Base-by-base conservation (phyloP, 306 rosid species). In the Amphicarpaea edgeworthii region DNA sequence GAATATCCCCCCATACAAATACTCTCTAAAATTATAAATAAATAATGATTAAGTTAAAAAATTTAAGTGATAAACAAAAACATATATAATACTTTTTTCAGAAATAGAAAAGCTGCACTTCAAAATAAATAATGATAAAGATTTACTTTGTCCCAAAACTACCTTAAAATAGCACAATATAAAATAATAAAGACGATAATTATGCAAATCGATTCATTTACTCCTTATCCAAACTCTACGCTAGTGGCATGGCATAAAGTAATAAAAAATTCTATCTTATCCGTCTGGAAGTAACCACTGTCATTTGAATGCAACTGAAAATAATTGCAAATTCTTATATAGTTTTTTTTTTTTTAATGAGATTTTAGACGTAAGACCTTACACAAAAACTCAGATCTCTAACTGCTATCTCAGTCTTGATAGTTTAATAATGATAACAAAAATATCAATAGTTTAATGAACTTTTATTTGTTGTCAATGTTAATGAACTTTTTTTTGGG, bases 161-260 rank as follows among this genome's bases (percentile, higher is more conserved):
- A 53, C 6, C 26, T 9, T 32, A 68, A 38, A 28, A 49, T 69
- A 30, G 12, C n/a, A 17, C 19, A 70, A 47, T 54, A 47, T 54
- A 54, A 72, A 57, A 28, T 42, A 43, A 6, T 57, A 26, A 34
- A 14, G 55, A 46, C 34, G 59, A 75, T 61, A 60, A 61, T 19
- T 57, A 46, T 38, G 59, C 26, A 67, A 2, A 57, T 37, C 46
- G n/a, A n/a, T n/a, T n/a, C 15, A 3, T 58, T 61, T 76, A 15
- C 37, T 14, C 61, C 67, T 76, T 81, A 81, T 75, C 77, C 61
- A 61, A 37, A 58, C 37, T 2, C 40, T 15, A 40, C 51, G 61
- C 78, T 53, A 70, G 75, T 54, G 63, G 65, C 47, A 5, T 19
- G 5, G 21, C 80, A 23, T 68, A 38, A 37, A 68, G 47, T 58